Conservation (phyloP, 257 asterid species). For the Gentiana straminea region DNA sequence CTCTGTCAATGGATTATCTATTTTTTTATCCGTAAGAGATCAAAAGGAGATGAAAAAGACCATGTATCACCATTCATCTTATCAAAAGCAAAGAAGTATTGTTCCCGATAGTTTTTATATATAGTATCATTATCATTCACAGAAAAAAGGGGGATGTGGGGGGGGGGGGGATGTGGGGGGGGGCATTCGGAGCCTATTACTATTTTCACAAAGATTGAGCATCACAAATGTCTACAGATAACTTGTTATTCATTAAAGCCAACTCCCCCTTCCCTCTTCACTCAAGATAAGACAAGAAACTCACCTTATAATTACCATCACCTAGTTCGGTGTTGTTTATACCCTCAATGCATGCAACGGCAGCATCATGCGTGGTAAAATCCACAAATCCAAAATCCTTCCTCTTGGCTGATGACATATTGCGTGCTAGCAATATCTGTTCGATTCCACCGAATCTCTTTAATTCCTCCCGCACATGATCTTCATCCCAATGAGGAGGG, state of each 20-base stretch:
- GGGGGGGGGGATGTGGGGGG: no score
- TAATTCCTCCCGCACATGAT: slow-evolving; percentile 34
- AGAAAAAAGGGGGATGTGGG: no score
- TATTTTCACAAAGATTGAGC: no score
- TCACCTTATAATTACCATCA: slow-evolving; percentile 50
- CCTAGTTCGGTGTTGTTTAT: slow-evolving; percentile 34
- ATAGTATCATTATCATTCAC: no score
- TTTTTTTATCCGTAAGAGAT: neutral
- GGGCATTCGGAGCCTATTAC: no score
- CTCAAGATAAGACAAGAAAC: neutral
- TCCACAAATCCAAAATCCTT: slow-evolving; percentile 63
- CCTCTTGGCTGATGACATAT: slow-evolving; percentile 53
- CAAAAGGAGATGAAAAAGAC: neutral
- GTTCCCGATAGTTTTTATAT: no score
- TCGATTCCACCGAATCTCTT: slow-evolving; percentile 39
- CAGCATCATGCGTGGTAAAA: slow-evolving; percentile 46
- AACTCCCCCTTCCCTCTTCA: neutral
- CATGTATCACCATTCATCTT: slow-evolving; percentile 2
- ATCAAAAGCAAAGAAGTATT: neutral
- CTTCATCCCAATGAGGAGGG: slow-evolving; percentile 56
- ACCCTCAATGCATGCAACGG: slow-evolving; percentile 44
- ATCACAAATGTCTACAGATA: neutral
- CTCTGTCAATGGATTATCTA: slow-evolving; percentile 2
- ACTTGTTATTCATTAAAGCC: neutral
- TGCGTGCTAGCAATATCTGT: slow-evolving; percentile 36